Base-by-base conservation (phyloP, 805 yeast genomes). In the Saturnispora silvae region DNA sequence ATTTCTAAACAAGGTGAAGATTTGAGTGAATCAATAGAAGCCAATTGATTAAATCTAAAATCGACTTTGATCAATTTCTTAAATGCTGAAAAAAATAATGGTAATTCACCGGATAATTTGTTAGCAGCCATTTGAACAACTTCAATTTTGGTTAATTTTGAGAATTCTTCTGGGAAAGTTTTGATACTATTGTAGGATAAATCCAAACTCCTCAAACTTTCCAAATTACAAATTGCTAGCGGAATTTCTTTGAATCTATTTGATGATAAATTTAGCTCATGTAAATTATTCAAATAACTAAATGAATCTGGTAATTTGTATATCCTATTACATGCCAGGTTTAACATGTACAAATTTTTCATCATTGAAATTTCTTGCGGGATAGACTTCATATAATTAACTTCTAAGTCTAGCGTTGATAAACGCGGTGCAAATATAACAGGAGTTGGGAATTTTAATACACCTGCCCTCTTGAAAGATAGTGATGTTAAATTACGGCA, bases 41-140 rank as follows among this genome's bases (percentile, higher is more conserved):
- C 52, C 26, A 65, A 45, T 20, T 72, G 65, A 54, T 89, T 87
- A 57, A 77, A 81, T 34, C 92, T 68, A 17, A 86, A 61, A 58
- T 89, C 95, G 45, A 87, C 64, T 36, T 83, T 72, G 52, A 78
- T 72, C 49, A 87, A 64, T 13, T 70, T 64, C 2, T 55, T 50
- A 52, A 86, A 64, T 5, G 67, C 63, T 1, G 68, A 59, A 44
- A 85, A 65, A 40, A 68, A 67, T 1, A 43, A 47, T 0, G 85
- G 84, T 18, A 80, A 52, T 3, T 62, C 54, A 29, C 70, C 68
- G 19, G 63, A 49, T 34, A 87, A 60, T 40, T 65, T 68, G 51
- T 87, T 87, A 38, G 86, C 84, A 24, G 87, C 77, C 30, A 87
- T 59, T 46, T 79, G 80, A 45, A 89, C 66, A 42, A 75, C 77